Conservation (phyloP, 2,329 filamentous ascomycete species). For the Paradendryphiella salina region DNA sequence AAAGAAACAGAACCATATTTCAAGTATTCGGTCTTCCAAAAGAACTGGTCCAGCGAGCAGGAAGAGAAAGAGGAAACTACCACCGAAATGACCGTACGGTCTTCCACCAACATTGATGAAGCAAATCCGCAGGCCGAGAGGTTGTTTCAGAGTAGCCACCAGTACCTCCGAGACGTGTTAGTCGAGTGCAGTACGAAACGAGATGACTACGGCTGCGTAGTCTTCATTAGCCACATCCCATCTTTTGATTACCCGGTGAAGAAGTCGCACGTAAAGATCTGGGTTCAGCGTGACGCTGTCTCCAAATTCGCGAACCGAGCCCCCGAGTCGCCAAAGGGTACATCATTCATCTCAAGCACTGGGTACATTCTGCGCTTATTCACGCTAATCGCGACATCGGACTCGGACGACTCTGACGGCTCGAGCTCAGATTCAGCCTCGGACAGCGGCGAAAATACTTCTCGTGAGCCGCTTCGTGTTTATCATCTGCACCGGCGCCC, state of each 20-base stretch:
- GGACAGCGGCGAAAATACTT: neutral
- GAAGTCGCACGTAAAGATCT: slow-evolving; percentile 20
- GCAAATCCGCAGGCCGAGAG: slow-evolving; percentile 25
- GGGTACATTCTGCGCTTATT: slow-evolving; percentile 30
- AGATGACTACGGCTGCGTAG: slow-evolving; percentile 18
- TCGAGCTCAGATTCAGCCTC: neutral
- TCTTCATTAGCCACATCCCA: slow-evolving; percentile 8
- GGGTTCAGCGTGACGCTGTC: slow-evolving; percentile 23
- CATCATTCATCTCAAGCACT: slow-evolving; percentile 21
- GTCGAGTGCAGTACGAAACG: slow-evolving; percentile 7
- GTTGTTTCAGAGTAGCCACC: slow-evolving; percentile 5
- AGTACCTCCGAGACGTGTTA: slow-evolving; percentile 10
- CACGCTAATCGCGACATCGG: slow-evolving; percentile 14
- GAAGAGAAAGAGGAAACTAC: neutral
- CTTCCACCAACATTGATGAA: slow-evolving; percentile 16
- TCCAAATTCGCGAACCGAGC: slow-evolving; percentile 15
- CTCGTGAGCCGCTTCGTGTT: slow-evolving; percentile 3
- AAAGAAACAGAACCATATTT: slow-evolving; percentile 27
- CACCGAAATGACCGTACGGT: slow-evolving; percentile 9
- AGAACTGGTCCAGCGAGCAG: slow-evolving; percentile 12
- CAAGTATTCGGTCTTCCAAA: slow-evolving; percentile 30
- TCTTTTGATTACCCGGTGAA: slow-evolving; percentile 15
- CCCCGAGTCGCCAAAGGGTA: neutral
- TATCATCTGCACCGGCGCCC: slow-evolving; percentile 16
- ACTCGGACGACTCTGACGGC: slow-evolving; percentile 2